These are phyloP conservation scores for Cercospora zeina DNA, from an alignment of 2,329 filamentous ascomycete species.

Conservation along the genomic window DNA sequence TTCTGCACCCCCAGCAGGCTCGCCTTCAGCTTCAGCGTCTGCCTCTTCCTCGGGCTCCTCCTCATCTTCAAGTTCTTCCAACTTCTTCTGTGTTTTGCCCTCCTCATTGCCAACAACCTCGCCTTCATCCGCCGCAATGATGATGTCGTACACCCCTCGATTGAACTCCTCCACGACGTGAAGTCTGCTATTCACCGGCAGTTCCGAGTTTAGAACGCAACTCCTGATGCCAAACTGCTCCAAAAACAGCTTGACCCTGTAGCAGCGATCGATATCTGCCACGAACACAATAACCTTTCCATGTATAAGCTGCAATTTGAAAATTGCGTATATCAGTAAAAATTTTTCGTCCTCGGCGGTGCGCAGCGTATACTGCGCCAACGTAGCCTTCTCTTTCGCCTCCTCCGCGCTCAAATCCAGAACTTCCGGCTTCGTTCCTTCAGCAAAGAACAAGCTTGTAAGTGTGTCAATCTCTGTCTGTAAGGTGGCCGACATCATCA, in stretches of 20 bases:
- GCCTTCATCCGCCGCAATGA: conserved; percentile 91
- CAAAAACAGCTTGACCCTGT: conserved; percentile 89
- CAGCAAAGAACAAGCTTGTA: conserved; percentile 76
- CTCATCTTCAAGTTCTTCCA: conserved; percentile 34
- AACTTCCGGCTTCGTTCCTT: conserved; percentile 61
- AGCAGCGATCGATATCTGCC: conserved; percentile 82
- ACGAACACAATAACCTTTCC: conserved; percentile 88
- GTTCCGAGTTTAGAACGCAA: conserved; percentile 88
- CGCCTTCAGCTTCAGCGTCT: conserved; percentile 20
- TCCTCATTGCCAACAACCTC: conserved; percentile 73
- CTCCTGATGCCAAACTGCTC: conserved; percentile 96
- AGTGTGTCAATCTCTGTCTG: conserved; percentile 83
- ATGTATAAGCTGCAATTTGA: conserved; percentile 90
- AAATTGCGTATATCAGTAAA: conserved; percentile 85
- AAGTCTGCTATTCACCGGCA: conserved; percentile 88
- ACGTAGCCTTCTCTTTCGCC: conserved; percentile 54
- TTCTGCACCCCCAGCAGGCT: conserved; percentile 33
- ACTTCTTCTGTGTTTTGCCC: conserved; percentile 35
- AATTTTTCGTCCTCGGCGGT: conserved; percentile 99
- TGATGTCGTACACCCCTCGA: conserved; percentile 93
- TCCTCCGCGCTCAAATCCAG: conserved; percentile 83
- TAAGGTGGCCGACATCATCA: conserved; percentile 91
- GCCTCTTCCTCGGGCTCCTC: conserved; percentile 39
- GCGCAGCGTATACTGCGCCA: conserved; percentile 86
- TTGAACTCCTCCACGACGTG: conserved; percentile 98